Percentiles rank a stretch among this genome's conserved stretches.
Evolutionary conservation across 2,329 filamentous ascomycete species (phyloP).

Genomic region (Helicocarpus griseus): DNA sequence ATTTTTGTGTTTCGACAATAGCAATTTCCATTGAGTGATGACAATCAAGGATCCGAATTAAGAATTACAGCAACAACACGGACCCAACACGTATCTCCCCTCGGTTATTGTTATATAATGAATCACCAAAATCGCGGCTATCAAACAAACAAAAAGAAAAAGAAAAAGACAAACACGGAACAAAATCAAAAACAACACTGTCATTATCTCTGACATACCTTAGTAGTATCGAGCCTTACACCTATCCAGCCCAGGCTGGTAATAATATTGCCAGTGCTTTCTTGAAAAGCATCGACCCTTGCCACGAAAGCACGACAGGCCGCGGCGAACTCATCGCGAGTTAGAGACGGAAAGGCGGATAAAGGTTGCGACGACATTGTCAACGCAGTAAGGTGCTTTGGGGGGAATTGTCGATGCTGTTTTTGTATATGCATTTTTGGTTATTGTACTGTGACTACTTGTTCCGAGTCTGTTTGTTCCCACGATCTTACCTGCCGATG

Average conservation of each 20-base stretch:
- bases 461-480: too few relatives aligned
- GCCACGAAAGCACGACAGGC: slow-evolving; percentile 4
- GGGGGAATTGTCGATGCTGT: not conserved
- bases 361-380: not conserved
- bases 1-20: not conserved
- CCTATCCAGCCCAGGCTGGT: slow-evolving; percentile 1
- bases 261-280: not conserved
- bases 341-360: slow-evolving; percentile 6
- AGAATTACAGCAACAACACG: too few relatives aligned
- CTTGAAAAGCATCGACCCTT: not conserved
- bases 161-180: not conserved
- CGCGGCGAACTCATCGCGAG: slow-evolving; percentile 3
- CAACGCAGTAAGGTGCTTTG: not conserved
- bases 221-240: not conserved
- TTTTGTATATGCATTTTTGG: too few relatives aligned
- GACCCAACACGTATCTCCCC: too few relatives aligned
- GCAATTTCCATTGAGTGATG: not conserved
- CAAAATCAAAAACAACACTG: not conserved
- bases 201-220: not conserved
- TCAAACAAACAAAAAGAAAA: too few relatives aligned
- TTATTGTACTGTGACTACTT: not conserved
- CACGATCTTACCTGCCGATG: too few relatives aligned
- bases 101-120: too few relatives aligned
- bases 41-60: not conserved
- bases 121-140: too few relatives aligned